Evolutionary conservation across 192 early-diverging fungal species (phyloP), one percentile per base, ranked within the genome.

Genomic region (Coemansia sp.): DNA sequence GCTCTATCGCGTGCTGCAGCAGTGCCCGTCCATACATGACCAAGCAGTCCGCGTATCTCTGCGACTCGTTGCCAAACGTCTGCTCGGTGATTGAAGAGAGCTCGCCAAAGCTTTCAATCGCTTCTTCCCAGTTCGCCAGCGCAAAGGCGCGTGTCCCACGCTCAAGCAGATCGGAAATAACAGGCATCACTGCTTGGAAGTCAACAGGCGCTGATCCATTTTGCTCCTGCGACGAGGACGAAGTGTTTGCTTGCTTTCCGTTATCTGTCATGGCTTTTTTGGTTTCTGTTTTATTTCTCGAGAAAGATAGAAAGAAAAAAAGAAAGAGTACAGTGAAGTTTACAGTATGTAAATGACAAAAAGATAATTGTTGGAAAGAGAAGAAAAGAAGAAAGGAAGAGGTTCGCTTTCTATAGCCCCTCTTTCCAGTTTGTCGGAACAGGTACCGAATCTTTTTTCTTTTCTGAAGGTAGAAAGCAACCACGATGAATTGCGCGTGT

Each of bases 11-110:
- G 62, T 89, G 84, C 58, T 91, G 85, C n/a, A 93, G 68, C 9
- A 94, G 72, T 6, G 92, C 89, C 16, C 86, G 79, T 23, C 93
- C 93, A 68, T 93, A 94, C 62, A 88, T 72, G 56, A 92, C 89
- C 53, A 91, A 71, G 0, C 85, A 86, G 67, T 93, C 91, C 3
- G 89, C 93, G 67, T 88, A 92, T 53, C 85, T 75, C 36, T 77
- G 77, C 15, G 90, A 87, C 67, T 78, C 73, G 61, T 56, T 56
- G 30, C 92, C 92, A 77, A 89, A 85, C 2, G 85, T 71, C 51
- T 87, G 76, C 39, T 89, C 91, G 16, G 89, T 85, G 51, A 90
- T 68, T 34, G 85, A 79, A 9, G 90, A 88, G 18, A 91, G 89
- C 58, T 91, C 80, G 21, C 89, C 91, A 77, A 91, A 87, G 69